Evolutionary conservation across 352 stramenopile genomes (phyloP).

Genomic region (Plasmopara muralis): DNA sequence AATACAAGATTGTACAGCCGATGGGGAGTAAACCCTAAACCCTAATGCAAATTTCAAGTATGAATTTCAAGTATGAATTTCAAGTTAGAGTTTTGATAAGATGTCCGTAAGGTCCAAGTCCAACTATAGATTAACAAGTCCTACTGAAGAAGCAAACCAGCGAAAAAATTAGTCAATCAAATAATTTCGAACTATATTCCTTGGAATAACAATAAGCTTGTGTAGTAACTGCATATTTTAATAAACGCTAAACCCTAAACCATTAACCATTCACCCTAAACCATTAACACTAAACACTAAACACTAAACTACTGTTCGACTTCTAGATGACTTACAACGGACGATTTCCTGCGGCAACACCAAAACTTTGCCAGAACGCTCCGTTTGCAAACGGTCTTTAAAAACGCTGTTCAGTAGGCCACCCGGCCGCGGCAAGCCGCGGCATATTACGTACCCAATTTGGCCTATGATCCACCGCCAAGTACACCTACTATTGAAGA

Average conservation of each 20-base stretch:
- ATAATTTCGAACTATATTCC: no score
- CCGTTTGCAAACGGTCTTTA: background rate
- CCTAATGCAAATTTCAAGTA: no score
- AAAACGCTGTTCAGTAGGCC: background rate
- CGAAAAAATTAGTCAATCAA: no score
- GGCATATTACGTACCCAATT: background rate
- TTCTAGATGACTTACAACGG: background rate
- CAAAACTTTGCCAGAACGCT: background rate
- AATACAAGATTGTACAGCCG: background rate
- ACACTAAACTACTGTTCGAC: background rate
- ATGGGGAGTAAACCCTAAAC: background rate
- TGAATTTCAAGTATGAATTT: no score
- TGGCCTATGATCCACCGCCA: background rate
- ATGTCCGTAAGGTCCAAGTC: no score
- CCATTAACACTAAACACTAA: conserved; percentile 1
- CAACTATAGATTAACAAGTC: no score
- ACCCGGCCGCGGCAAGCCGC: background rate
- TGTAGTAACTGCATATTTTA: no score
- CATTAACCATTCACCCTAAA: conserved; percentile 1
- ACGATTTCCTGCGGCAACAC: background rate
- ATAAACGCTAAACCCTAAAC: conserved; percentile 3
- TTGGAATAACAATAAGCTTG: no score
- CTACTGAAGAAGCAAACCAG: no score
- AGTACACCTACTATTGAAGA: background rate
- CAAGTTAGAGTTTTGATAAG: no score